Conservation (phyloP, 768 basidiomycete species). For the Macrolepiota albuminosa region DNA sequence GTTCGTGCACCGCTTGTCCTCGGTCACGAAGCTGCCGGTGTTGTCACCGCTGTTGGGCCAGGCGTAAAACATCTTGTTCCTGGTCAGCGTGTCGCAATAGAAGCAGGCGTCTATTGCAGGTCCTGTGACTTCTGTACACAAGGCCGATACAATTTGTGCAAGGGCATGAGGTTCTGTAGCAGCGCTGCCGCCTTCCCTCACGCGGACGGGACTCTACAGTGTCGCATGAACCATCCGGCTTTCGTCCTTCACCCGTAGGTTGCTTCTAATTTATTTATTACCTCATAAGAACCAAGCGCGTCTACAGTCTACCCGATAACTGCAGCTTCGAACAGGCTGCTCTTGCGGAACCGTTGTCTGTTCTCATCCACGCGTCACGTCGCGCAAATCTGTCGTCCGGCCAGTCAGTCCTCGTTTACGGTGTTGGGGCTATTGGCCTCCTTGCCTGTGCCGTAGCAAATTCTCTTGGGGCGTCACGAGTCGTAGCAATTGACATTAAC, state of each 20-base stretch:
- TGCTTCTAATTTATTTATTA: conserved; percentile 7
- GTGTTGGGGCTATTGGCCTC: conserved; percentile 91
- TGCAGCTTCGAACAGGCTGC: conserved; percentile 79
- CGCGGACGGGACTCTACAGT: conserved; percentile 87
- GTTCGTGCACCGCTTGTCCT: conserved; percentile 84
- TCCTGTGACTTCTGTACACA: conserved; percentile 63
- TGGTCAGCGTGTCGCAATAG: conserved; percentile 90
- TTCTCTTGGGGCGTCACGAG: conserved; percentile 60
- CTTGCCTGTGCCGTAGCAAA: conserved; percentile 81
- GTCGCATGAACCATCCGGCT: conserved; percentile 84
- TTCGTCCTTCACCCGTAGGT: conserved; percentile 84
- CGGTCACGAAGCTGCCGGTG: conserved; percentile 90
- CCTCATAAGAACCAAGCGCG: not conserved
- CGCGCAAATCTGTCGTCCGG: conserved; percentile 42
- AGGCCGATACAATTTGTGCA: conserved; percentile 93
- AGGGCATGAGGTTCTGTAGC: conserved; percentile 82
- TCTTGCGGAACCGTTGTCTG: conserved; percentile 91
- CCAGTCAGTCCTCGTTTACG: conserved; percentile 81
- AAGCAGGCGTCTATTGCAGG: conserved; percentile 87
- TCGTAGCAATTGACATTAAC: conserved; percentile 87
- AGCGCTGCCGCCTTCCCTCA: conserved; percentile 92
- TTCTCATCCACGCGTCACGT: conserved; percentile 65
- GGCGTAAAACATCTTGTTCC: conserved; percentile 58
- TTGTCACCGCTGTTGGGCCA: conserved; percentile 78
- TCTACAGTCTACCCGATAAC: conserved; percentile 62